phyloP scores from a whole-genome alignment of 768 basidiomycete genomes.

The Lyophyllum shimeji region DNA sequence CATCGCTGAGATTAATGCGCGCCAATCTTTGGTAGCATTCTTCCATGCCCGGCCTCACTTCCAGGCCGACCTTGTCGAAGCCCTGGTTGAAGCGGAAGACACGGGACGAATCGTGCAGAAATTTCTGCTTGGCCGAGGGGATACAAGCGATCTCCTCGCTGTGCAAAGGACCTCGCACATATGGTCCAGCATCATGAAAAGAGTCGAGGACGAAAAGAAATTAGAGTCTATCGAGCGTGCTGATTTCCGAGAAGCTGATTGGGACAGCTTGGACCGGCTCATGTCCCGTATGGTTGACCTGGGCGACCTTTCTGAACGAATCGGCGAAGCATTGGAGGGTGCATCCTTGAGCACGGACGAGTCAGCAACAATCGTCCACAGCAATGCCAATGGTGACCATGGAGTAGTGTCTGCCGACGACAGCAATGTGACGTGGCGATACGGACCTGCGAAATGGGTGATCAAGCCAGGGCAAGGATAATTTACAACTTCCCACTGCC shows the following conservation, averaged over 20 bases:
- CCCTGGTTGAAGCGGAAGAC: conserved; percentile 64
- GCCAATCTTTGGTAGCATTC: conserved; percentile 76
- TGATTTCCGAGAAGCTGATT: conserved; percentile 35
- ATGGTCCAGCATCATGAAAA: conserved; percentile 54
- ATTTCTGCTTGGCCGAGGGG: conserved; percentile 69
- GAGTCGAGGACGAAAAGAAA: conserved; percentile 54
- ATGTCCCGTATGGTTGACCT: conserved; percentile 54
- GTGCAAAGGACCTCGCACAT: conserved; percentile 60
- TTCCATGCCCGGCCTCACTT: conserved; percentile 63
- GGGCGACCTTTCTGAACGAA: conserved; percentile 50
- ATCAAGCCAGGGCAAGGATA: conserved; percentile 65
- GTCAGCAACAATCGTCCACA: neutral
- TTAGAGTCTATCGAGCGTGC: conserved; percentile 43
- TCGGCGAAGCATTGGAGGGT: conserved; percentile 34
- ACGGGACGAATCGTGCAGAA: conserved; percentile 74
- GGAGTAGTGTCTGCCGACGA: neutral
- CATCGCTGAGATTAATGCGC: conserved; percentile 63
- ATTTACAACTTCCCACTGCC: neutral
- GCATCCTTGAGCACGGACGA: conserved; percentile 21
- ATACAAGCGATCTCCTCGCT: conserved; percentile 60
- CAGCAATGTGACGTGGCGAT: conserved; percentile 21
- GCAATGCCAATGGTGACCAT: neutral
- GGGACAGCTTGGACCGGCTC: conserved; percentile 56
- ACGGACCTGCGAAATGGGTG: conserved; percentile 44
- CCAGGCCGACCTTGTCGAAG: conserved; percentile 57